Percentiles rank a stretch among this genome's conserved stretches.
These are phyloP conservation scores for Xylariaceae sp. DNA, from an alignment of 2,329 filamentous ascomycete species.

Conservation along the genomic window DNA sequence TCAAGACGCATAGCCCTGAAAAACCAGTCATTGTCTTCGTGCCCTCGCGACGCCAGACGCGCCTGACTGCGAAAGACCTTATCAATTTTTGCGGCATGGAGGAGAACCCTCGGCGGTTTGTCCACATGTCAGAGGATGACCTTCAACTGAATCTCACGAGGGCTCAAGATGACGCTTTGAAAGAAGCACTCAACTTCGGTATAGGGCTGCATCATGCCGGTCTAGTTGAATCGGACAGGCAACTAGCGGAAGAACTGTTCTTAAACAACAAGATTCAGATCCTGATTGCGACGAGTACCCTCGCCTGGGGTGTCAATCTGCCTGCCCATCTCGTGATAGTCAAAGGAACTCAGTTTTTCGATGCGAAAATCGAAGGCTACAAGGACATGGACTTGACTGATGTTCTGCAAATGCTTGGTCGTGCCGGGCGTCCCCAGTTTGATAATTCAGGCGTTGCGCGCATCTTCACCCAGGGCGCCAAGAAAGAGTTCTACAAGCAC, in stretches of 20 bases:
- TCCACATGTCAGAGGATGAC: slow-evolving; percentile 92
- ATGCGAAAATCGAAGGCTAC: slow-evolving; percentile 95
- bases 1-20: slow-evolving; percentile 91
- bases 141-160: slow-evolving; percentile 78
- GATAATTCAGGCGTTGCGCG: slow-evolving; percentile 92
- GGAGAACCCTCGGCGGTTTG: slow-evolving; percentile 88
- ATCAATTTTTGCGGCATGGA: slow-evolving; percentile 99
- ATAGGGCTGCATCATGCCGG: slow-evolving; percentile 97
- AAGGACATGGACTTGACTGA: slow-evolving; percentile 99
- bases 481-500: slow-evolving; percentile 99
- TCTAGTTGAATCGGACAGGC: slow-evolving; percentile 88
- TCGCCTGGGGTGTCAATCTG: slow-evolving; percentile 97
- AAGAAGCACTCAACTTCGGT: slow-evolving; percentile 92
- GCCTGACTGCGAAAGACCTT: slow-evolving; percentile 88
- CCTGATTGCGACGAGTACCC: slow-evolving; percentile 86
- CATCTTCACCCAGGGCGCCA: slow-evolving; percentile 94
- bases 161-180: slow-evolving; percentile 87
- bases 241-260: slow-evolving; percentile 89
- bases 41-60: slow-evolving; percentile 87
- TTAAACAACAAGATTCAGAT: slow-evolving; percentile 98
- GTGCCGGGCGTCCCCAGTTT: slow-evolving; percentile 93
- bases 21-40: slow-evolving; percentile 99
- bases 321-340: slow-evolving; percentile 96
- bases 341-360: slow-evolving; percentile 96
- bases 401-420: slow-evolving; percentile 94